Percentiles rank a stretch among this genome's conserved stretches.
These are phyloP conservation scores for Phytophthora podocarpi DNA, from an alignment of 352 stramenopile genomes.

Conservation along the genomic window DNA sequence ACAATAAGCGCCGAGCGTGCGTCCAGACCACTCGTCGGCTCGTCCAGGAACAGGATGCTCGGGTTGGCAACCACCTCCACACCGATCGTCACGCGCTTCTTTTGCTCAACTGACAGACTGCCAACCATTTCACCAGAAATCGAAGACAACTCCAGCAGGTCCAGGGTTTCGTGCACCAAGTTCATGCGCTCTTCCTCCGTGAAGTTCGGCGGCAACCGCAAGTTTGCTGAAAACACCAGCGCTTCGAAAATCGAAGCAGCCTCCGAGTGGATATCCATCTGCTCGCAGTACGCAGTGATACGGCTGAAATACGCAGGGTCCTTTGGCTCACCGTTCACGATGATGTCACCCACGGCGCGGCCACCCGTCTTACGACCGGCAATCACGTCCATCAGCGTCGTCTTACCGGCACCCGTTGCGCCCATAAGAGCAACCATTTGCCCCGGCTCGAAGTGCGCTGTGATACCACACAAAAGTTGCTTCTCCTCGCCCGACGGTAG, in stretches of 20 bases:
- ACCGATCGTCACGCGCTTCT: constrained; percentile 93
- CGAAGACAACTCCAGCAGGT: constrained; percentile 52
- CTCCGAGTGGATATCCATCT: no score
- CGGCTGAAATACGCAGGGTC: constrained; percentile 80
- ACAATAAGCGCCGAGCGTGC: constrained; percentile 84
- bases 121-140: constrained; percentile 32
- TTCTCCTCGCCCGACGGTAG: constrained; percentile 53
- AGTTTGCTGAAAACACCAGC: constrained; percentile 88
- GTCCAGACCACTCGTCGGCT: constrained; percentile 92
- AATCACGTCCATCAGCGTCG: constrained; percentile 75
- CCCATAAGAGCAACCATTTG: constrained; percentile 83
- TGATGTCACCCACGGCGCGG: constrained; percentile 83
- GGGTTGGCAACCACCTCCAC: constrained; percentile 93
- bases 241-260: constrained; percentile 91
- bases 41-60: no score
- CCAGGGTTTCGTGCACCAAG: constrained; percentile 55
- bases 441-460: constrained; percentile 58
- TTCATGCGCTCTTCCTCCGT: constrained; percentile 43
- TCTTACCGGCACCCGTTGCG: constrained; percentile 34
- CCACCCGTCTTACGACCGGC: constrained; percentile 70
- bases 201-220: constrained; percentile 72
- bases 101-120: constrained; percentile 84
- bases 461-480: constrained; percentile 48
- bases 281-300: constrained; percentile 90
- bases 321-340: constrained; percentile 89